Conservation (phyloP, 2,329 filamentous ascomycete species). For the Chalara sp. region DNA sequence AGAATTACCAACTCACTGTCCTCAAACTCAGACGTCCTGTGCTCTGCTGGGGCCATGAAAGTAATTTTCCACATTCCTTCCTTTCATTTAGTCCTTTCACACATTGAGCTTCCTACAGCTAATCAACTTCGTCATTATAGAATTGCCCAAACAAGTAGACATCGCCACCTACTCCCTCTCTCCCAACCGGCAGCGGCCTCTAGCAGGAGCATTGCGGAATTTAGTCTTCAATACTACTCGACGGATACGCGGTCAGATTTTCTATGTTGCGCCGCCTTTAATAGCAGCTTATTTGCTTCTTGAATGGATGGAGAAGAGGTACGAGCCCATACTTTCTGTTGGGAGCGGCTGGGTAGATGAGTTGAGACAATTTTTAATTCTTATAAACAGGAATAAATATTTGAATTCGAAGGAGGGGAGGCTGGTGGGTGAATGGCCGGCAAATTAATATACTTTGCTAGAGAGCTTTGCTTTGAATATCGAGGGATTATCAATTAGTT, state of each 20-base stretch:
- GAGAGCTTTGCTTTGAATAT: too few relatives aligned
- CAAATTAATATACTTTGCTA: too few relatives aligned
- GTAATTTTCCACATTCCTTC: too few relatives aligned
- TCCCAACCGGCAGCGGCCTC: constrained; percentile 77
- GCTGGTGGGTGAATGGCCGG: too few relatives aligned
- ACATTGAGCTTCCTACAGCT: too few relatives aligned
- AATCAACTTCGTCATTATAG: neutral
- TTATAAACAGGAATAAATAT: constrained; percentile 58
- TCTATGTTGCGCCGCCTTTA: constrained; percentile 81
- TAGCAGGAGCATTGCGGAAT: constrained; percentile 67
- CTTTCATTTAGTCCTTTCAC: too few relatives aligned
- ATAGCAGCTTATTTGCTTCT: constrained; percentile 71
- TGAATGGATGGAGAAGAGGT: constrained; percentile 86
- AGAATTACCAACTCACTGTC: too few relatives aligned
- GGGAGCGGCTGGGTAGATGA: too few relatives aligned
- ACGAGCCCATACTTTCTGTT: constrained; percentile 28
- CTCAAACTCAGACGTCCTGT: too few relatives aligned
- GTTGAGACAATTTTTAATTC: constrained; percentile 17
- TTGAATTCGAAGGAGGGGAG: constrained; percentile 62
- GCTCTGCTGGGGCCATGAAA: too few relatives aligned
- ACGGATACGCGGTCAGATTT: constrained; percentile 72
- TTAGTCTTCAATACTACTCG: constrained; percentile 93
- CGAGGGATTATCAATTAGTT: too few relatives aligned
- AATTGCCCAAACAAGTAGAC: constrained; percentile 41
- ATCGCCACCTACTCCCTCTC: constrained; percentile 67